Percentiles rank a stretch among this genome's conserved stretches.
Evolutionary conservation across 2,329 filamentous ascomycete species (phyloP).

Genomic region (Microdochium bolleyi): DNA sequence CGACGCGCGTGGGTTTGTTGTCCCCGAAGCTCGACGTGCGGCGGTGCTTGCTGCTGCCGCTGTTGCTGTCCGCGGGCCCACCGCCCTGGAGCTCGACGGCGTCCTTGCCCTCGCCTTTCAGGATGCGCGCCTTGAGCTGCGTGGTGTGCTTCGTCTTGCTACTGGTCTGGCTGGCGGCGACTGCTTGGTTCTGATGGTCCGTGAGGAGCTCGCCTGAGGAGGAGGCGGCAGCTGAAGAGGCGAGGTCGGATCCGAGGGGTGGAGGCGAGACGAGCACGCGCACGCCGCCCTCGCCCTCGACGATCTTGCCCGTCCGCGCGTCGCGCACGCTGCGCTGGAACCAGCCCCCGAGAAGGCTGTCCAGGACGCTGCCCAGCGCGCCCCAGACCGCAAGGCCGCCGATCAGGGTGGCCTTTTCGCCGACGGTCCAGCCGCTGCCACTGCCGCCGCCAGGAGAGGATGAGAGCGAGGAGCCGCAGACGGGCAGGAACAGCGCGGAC

Average conservation of each 20-base stretch:
- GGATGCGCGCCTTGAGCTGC: constrained; percentile 29
- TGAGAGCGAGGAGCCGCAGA: constrained; percentile 47
- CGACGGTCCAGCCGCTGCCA: constrained; percentile 38
- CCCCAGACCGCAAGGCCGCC: constrained; percentile 64
- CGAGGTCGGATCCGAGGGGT: background rate
- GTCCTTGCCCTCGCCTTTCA: constrained; percentile 34
- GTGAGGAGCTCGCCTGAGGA: background rate
- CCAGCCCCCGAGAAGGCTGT: constrained; percentile 79
- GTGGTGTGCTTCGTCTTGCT: constrained; percentile 23
- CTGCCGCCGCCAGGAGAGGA: constrained; percentile 26
- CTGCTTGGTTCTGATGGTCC: constrained; percentile 5
- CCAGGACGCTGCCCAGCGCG: constrained; percentile 70
- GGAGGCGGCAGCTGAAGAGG: no score
- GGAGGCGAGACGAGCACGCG: constrained; percentile 39
- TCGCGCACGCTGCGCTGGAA: constrained; percentile 85
- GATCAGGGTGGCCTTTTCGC: constrained; percentile 38
- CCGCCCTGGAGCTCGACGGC: constrained; percentile 22
- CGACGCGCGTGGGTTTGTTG: constrained; percentile 51
- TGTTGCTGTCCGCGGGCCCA: no score
- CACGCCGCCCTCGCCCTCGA: constrained; percentile 74
- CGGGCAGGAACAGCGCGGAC: constrained; percentile 60
- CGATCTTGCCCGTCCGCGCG: constrained; percentile 72
- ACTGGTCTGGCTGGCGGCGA: constrained; percentile 13
- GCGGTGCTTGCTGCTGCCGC: no score
- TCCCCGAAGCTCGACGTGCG: constrained; percentile 30